Conservation (phyloP, 257 asterid species). For the Mentha longifolia region DNA sequence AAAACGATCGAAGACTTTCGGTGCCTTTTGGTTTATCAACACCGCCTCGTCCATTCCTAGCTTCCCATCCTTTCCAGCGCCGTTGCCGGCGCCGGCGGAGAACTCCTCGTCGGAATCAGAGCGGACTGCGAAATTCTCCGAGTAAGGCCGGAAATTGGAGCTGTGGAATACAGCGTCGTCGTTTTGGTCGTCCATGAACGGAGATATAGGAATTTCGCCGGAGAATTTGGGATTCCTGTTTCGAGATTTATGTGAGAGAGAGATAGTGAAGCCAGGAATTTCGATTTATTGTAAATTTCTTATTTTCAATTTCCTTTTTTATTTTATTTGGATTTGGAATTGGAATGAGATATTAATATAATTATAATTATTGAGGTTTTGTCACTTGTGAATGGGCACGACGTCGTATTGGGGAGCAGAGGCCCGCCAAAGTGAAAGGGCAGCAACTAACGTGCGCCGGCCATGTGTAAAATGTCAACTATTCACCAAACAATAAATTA, state of each 20-base stretch:
- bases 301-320: background rate
- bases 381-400: background rate
- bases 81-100: conserved; percentile 26
- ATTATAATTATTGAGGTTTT: background rate
- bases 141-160: conserved; percentile 41
- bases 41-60: conserved; percentile 49
- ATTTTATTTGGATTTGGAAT: too few relatives aligned
- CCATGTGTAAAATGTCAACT: conserved; percentile 44
- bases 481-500: conserved; percentile 38
- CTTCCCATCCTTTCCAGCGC: conserved; percentile 25
- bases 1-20: conserved; percentile 82
- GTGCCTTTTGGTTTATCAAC: conserved; percentile 43
- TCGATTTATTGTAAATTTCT: background rate
- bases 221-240: conserved; percentile 34
- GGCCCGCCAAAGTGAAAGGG: conserved; percentile 40
- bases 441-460: conserved; percentile 39
- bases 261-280: conserved; percentile 30
- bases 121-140: conserved; percentile 49
- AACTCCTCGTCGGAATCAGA: conserved; percentile 50
- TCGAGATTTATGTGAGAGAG: conserved; percentile 18
- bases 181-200: conserved; percentile 63
- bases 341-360: background rate
- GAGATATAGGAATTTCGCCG: conserved; percentile 36
- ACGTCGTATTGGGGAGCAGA: conserved; percentile 26
- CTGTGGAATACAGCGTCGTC: conserved; percentile 44